Evolutionary conservation across 345 rosid species (phyloP).

Genomic region (Gynandropsis gynandra): DNA sequence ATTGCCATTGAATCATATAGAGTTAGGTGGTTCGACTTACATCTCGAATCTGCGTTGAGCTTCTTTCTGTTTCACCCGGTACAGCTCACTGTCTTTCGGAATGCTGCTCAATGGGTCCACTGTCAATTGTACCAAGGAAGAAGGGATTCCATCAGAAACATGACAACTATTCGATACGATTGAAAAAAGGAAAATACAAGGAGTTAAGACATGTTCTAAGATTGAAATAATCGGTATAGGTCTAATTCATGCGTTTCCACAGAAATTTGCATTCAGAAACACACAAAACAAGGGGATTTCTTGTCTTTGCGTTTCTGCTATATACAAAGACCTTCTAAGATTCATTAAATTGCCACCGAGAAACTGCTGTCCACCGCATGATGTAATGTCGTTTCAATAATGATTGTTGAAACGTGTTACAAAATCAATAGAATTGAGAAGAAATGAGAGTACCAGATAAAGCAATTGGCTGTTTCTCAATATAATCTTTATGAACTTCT

Average conservation of each 20-base stretch:
- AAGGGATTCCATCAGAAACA: conserved; percentile 4
- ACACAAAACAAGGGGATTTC: neutral
- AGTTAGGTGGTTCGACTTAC: conserved; percentile 35
- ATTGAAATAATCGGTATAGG: neutral
- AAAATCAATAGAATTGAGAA: neutral
- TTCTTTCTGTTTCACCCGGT: conserved; percentile 59
- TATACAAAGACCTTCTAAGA: neutral
- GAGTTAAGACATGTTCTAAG: neutral
- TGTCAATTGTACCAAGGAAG: conserved; percentile 19
- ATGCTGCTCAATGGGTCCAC: conserved; percentile 62
- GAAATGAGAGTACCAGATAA: conserved; percentile 35
- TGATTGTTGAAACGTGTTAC: neutral
- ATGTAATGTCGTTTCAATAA: neutral
- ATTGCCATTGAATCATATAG: neutral
- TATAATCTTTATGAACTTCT: conserved; percentile 40
- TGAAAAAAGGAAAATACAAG: neutral
- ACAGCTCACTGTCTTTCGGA: conserved; percentile 79
- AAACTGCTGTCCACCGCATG: neutral
- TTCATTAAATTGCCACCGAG: neutral
- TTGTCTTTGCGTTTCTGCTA: neutral
- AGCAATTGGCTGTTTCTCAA: conserved; percentile 32
- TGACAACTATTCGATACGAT: neutral
- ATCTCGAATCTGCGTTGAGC: conserved; percentile 72
- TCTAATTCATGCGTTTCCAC: neutral
- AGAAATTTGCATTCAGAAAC: neutral